Evolutionary conservation across 257 asterid genomes (phyloP), one percentile per base, ranked within the genome.

Genomic region (Avicennia marina): DNA sequence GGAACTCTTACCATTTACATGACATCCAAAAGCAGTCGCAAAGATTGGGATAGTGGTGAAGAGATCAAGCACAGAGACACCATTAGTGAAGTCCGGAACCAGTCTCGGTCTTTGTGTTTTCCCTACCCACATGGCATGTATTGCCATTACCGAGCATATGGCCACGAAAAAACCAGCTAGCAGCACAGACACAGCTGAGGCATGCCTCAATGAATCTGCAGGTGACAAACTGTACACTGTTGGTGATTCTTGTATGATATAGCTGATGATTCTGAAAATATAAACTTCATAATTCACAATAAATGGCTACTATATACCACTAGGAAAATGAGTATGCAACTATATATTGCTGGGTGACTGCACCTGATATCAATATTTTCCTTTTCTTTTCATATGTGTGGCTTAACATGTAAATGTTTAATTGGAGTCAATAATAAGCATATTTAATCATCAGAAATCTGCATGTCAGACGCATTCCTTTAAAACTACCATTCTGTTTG

Each of bases 11-110:
- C 98, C 87, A 62, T 81, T 91, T 34, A 83, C 96, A 66, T 91
- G 96, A 74, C 96, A 91, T 67, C 95, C 98, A 33, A 91, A 88
- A 63, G 95, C 96, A 18, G 95, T 88, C 29, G 95, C 95, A 72
- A 91, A 79, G 50, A 91, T 82, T 2, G 96, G 98, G 70, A 91
- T 76, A 13, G 98, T 81, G 10, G 98, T 91, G 78, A 91, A 88
- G 34, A 88, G 90, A 40, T 74, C 77, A 63, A 79, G 63, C 45
- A 58, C 63, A 1, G 95, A 75, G 46, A 77, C 70, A 21, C 90
- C 95, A 54, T 68, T 70, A 8, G 73, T 21, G 58, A 91, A 78
- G 62, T 91, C 89, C 0, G 96, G 98, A 21, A 84, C 59, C 40
- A 88, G 72, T 48, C 89, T 78, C 45, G 88, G 76, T 16, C 68